phyloP scores from a whole-genome alignment of 1,284 basidiomycete genomes.

The Cryptococcus amylolentus region DNA sequence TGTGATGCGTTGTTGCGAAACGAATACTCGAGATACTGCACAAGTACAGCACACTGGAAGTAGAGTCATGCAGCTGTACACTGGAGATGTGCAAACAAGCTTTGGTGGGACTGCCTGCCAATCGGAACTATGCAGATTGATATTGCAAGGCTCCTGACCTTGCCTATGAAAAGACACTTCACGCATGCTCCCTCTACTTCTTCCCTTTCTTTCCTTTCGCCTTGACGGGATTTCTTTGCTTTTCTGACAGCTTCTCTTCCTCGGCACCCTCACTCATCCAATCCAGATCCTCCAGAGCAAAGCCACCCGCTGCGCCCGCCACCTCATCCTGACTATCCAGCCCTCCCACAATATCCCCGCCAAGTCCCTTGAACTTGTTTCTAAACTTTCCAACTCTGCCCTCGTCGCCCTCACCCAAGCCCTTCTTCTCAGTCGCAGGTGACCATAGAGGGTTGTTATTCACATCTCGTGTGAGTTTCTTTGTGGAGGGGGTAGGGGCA shows the following conservation, averaged over 20 bases:
- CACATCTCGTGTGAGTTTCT: conserved; percentile 73
- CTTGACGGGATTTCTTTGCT: conserved; percentile 29
- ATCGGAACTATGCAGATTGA: no score
- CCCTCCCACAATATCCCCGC: conserved; percentile 3
- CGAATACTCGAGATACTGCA: no score
- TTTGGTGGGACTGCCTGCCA: no score
- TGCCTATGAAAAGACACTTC: neutral
- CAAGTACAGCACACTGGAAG: no score
- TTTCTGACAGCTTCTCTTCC: conserved; percentile 41
- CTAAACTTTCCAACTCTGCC: conserved; percentile 77
- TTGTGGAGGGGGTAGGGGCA: conserved; percentile 65
- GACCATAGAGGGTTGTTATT: conserved; percentile 78
- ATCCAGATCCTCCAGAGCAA: conserved; percentile 38
- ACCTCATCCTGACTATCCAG: neutral
- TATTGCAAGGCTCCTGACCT: no score
- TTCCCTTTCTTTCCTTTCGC: conserved; percentile 32
- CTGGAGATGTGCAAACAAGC: no score
- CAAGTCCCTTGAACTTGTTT: conserved; percentile 61
- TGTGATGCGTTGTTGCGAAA: conserved; percentile 1
- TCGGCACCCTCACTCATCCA: conserved; percentile 50
- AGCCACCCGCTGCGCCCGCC: conserved; percentile 14
- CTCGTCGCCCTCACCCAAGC: conserved; percentile 62
- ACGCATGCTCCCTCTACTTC: conserved; percentile 17
- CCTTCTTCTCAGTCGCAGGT: conserved; percentile 50
- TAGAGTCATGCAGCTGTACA: no score